Evolutionary conservation across 345 rosid species (phyloP), one percentile per base, ranked within the genome.

Genomic region (Hibiscus mutabilis): DNA sequence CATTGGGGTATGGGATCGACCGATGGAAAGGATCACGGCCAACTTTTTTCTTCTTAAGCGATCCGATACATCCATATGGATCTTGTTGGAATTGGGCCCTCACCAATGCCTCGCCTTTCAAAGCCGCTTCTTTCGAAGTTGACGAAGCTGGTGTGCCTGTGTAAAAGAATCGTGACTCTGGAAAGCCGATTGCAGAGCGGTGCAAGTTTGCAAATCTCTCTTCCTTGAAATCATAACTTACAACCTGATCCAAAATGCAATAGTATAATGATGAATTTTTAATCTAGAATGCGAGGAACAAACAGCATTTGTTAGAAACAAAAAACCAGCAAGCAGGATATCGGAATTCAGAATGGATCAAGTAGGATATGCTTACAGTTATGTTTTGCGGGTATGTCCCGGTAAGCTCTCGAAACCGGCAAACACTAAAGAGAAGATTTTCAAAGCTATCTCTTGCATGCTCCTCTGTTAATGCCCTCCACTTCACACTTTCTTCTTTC

Each of bases 401-500:
- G 4, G 96, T 94, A 69, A 91, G 97, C 82, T 94, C 98, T 60
- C 97, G 88, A 76, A 94, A 94, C 60, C 98, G 82, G 76, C 98
- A 91, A 0, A 94, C 82, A 24, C 97, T 94, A 56, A 91, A 94
- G 49, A 91, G 96, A 75, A 91, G 92, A 85, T 94, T 94, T 86
- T 94, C 98, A 78, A 91, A 88, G 85, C 98, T 94, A 79, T 94
- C 98, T 77, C 98, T 87, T 15, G 98, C 98, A 81, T 94, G 92
- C 77, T 94, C 98, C 82, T 94, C 98, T 18, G 98, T 94, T 81
- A 94, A 76, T 59, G 96, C 86, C 80, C 98, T 86, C 79, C 80
- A 78, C 80, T 86, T 84, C 78, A 94, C 97, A 13, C 75, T 82
- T 74, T 85, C 91, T 76, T 81, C 83, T 60, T 86, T 88, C 35